These are phyloP conservation scores for Ilyonectria mors-panacis DNA, from an alignment of 2,329 filamentous ascomycete species.

Conservation along the genomic window DNA sequence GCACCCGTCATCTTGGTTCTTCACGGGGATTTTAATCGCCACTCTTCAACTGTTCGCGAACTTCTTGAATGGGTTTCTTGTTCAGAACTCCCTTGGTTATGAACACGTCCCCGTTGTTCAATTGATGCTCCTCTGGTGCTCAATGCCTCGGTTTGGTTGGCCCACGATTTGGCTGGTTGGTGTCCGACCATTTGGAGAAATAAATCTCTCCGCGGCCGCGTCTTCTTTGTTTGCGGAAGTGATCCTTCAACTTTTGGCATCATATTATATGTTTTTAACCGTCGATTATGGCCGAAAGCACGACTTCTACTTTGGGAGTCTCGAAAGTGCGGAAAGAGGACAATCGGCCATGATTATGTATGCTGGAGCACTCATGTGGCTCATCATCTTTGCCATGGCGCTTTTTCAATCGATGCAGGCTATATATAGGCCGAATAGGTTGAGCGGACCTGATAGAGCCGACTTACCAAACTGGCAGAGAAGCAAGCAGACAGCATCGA, in stretches of 20 bases:
- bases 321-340: not conserved
- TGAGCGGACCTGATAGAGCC: not conserved
- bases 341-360: constrained; percentile 25
- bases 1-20: constrained; percentile 6
- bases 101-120: not conserved
- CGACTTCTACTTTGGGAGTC: constrained; percentile 7
- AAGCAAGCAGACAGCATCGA: not conserved
- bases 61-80: not conserved
- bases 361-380: constrained; percentile 26
- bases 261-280: constrained; percentile 18
- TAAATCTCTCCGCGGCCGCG: not conserved
- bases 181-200: not conserved
- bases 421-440: not conserved
- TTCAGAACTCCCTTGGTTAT: constrained; percentile 22
- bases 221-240: constrained; percentile 18
- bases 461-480: not conserved
- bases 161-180: constrained; percentile 1
- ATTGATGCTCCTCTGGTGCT: constrained; percentile 25
- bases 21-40: constrained; percentile 5
- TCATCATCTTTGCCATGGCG: not conserved
- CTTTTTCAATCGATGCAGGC: not conserved
- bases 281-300: constrained; percentile 18
- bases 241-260: constrained; percentile 9
- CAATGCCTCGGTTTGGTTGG: constrained; percentile 29
- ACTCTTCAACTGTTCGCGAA: not conserved